Evolutionary conservation across 1,284 basidiomycete species (phyloP).

Genomic region (Ganoderma leucocontextum): DNA sequence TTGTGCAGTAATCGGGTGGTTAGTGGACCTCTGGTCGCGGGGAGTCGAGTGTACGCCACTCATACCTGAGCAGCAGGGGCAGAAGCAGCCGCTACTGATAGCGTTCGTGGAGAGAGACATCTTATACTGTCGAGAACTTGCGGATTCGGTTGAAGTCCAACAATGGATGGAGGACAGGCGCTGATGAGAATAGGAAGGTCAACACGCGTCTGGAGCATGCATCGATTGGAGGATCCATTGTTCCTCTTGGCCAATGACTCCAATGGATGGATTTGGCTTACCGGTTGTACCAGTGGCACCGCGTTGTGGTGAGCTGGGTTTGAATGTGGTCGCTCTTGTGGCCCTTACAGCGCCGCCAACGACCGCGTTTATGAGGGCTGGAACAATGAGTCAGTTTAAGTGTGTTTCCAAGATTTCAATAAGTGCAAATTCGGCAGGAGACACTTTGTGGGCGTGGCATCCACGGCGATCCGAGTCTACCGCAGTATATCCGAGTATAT

Average conservation of each 20-base stretch:
- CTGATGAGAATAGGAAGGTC: not conserved
- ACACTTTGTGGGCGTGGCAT: not conserved
- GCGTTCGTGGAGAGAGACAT: conserved; percentile 3
- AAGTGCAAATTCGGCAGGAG: not conserved
- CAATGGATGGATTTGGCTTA: not conserved
- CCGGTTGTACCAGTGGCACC: not conserved
- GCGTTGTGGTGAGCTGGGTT: not conserved
- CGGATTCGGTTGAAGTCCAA: conserved; percentile 1
- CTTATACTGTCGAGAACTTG: not conserved
- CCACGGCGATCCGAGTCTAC: not conserved
- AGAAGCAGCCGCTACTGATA: not conserved
- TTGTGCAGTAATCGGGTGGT: not conserved
- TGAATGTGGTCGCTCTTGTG: not conserved
- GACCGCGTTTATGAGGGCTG: not conserved
- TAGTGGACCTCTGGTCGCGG: not conserved
- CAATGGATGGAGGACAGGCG: not conserved
- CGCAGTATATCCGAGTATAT: not conserved
- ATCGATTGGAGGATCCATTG: not conserved
- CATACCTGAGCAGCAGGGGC: conserved; percentile 1
- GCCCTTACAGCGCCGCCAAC: not conserved
- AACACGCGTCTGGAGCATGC: not conserved
- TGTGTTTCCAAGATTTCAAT: not conserved
- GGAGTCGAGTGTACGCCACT: not conserved
- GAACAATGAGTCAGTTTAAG: not conserved
- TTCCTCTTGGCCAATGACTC: not conserved